These are phyloP conservation scores for Kuraishia borneana DNA, from an alignment of 805 yeast species.

Conservation along the genomic window DNA sequence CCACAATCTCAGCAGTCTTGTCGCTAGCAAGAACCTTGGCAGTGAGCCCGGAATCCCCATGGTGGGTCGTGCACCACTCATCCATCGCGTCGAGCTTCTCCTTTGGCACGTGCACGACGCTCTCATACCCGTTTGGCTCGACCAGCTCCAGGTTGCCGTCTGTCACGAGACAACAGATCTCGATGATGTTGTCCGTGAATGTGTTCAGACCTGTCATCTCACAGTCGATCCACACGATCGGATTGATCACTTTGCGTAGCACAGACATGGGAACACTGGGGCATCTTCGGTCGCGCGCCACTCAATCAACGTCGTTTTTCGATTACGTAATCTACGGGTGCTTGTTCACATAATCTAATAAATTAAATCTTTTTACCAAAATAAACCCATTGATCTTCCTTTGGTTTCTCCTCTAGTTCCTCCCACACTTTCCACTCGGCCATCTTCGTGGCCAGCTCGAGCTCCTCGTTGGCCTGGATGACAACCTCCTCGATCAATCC, in stretches of 20 bases:
- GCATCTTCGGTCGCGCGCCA: no score
- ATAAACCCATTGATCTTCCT: slow-evolving; percentile 77
- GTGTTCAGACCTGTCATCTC: slow-evolving; percentile 96
- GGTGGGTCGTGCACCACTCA: slow-evolving; percentile 82
- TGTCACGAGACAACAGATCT: slow-evolving; percentile 83
- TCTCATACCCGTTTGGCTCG: slow-evolving; percentile 61
- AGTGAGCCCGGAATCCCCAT: slow-evolving; percentile 69
- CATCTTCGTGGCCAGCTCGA: slow-evolving; percentile 53
- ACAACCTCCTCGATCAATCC: slow-evolving; percentile 79
- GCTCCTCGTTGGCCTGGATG: slow-evolving; percentile 77
- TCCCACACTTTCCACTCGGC: slow-evolving; percentile 71
- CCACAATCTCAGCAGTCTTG: slow-evolving; percentile 49
- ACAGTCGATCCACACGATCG: slow-evolving; percentile 91
- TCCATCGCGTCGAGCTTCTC: slow-evolving; percentile 60
- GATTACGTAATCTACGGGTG: no score
- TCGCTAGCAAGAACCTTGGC: slow-evolving; percentile 50
- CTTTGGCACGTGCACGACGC: slow-evolving; percentile 63
- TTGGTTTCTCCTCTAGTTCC: slow-evolving; percentile 67
- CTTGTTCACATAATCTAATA: not conserved
- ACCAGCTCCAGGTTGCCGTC: slow-evolving; percentile 67
- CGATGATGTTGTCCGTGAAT: slow-evolving; percentile 75
- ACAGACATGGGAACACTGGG: no score
- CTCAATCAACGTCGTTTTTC: no score
- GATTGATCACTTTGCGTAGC: no score
- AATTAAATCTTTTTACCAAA: slow-evolving; percentile 51